A percentile compares a stretch with the other conserved stretches of the same genome.
These are phyloP conservation scores for Nicotiana obtusifolia DNA, from an alignment of 257 asterid species.

Conservation along the genomic window DNA sequence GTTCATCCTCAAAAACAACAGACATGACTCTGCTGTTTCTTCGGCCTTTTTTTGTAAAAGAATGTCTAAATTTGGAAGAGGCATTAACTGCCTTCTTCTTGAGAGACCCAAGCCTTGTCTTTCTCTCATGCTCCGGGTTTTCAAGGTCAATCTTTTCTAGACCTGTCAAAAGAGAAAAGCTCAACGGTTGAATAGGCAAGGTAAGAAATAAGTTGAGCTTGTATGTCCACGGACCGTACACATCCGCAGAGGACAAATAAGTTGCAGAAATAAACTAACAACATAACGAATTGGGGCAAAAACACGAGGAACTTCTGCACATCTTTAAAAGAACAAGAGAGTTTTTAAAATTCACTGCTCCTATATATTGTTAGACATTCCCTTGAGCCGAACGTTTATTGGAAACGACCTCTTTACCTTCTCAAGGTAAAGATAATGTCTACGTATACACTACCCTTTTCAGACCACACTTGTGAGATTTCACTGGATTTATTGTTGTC, in stretches of 20 bases:
- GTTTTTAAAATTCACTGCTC: no score
- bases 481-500: no score
- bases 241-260: not conserved
- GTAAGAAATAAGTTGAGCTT: no score
- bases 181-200: not conserved
- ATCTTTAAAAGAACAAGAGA: not conserved
- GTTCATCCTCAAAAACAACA: constrained; percentile 68
- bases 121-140: constrained; percentile 23
- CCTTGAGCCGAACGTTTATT: no score
- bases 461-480: no score
- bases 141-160: constrained; percentile 42
- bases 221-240: no score
- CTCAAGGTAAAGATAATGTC: no score
- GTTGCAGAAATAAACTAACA: no score
- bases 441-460: no score
- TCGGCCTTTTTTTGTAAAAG: constrained; percentile 41
- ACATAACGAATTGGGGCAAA: not conserved
- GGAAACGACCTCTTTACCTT: no score
- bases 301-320: not conserved
- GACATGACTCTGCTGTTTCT: constrained; percentile 78
- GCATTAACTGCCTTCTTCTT: constrained; percentile 47
- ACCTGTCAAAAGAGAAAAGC: not conserved
- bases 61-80: constrained; percentile 47
- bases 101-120: constrained; percentile 46
- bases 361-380: no score